Percentiles rank a stretch among this genome's conserved stretches.
Conservation (phyloP, 2,329 filamentous ascomycete genomes). For the Colletotrichum karsti region DNA sequence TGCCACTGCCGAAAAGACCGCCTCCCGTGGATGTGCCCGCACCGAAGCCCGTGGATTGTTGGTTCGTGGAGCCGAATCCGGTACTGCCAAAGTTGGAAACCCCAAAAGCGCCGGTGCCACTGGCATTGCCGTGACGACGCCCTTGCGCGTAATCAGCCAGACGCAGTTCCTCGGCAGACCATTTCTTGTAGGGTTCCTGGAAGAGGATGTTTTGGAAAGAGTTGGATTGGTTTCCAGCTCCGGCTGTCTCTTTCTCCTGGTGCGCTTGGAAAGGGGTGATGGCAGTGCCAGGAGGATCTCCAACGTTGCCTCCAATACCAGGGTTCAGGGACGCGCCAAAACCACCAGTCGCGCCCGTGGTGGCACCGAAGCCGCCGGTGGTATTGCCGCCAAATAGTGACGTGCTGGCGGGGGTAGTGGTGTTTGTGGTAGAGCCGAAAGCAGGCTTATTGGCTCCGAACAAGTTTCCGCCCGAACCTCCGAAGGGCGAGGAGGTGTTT, state of each 20-base stretch:
- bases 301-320: constrained; percentile 59
- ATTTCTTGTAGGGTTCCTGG: constrained; percentile 85
- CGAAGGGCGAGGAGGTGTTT: constrained; percentile 46
- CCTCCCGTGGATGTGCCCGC: constrained; percentile 36
- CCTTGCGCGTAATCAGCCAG: constrained; percentile 90
- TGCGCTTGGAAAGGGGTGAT: constrained; percentile 74
- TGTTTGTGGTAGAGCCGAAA: constrained; percentile 55
- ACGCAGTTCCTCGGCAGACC: constrained; percentile 85
- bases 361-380: constrained; percentile 46
- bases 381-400: constrained; percentile 57
- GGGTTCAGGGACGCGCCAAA: constrained; percentile 57
- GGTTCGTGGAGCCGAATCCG: constrained; percentile 54
- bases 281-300: constrained; percentile 75
- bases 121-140: constrained; percentile 82
- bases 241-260: constrained; percentile 77
- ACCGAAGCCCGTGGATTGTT: constrained; percentile 53
- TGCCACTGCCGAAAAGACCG: constrained; percentile 49
- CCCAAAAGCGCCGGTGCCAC: constrained; percentile 87
- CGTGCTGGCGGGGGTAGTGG: constrained; percentile 48
- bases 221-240: constrained; percentile 59
- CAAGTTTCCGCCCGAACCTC: constrained; percentile 53
- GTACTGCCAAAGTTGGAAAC: constrained; percentile 59
- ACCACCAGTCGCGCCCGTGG: constrained; percentile 42
- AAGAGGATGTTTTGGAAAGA: constrained; percentile 84
- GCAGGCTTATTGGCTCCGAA: constrained; percentile 61